phyloP scores from a whole-genome alignment of 495 filamentous ascomycete species.

The Lophiotrema nucula region DNA sequence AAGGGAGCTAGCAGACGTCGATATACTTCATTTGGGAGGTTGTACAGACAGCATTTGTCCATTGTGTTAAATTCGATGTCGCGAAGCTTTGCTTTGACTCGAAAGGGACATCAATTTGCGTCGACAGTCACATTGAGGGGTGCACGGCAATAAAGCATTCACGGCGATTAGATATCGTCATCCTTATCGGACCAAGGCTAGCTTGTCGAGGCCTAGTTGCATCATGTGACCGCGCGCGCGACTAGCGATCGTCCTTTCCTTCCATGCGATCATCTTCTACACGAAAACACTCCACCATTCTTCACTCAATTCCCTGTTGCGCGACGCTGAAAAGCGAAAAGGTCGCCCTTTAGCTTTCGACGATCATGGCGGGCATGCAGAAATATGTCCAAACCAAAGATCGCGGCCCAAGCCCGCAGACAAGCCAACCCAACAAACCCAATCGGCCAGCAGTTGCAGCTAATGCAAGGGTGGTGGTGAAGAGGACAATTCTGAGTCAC shows the following conservation, averaged over 20 bases:
- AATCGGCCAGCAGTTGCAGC: constrained; percentile 8
- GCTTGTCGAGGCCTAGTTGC: neutral
- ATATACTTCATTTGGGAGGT: constrained; percentile 53
- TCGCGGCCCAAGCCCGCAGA: too few relatives aligned
- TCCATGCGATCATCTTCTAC: too few relatives aligned
- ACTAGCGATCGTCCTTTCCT: too few relatives aligned
- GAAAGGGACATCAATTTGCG: neutral
- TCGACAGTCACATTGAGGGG: neutral
- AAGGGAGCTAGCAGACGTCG: neutral
- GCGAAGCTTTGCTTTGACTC: too few relatives aligned
- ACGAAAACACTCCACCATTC: neutral
- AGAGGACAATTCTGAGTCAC: neutral
- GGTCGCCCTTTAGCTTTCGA: too few relatives aligned
- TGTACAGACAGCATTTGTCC: constrained; percentile 39
- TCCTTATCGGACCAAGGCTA: neutral
- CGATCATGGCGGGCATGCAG: too few relatives aligned
- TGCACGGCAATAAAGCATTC: neutral
- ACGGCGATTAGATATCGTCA: constrained; percentile 25
- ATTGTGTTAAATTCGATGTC: constrained; percentile 17
- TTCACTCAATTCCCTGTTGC: neutral
- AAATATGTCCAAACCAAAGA: too few relatives aligned
- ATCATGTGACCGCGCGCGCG: too few relatives aligned
- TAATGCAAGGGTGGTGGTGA: constrained; percentile 5
- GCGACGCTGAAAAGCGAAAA: too few relatives aligned
- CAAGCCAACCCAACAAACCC: neutral